Conservation (phyloP, 352 stramenopile genomes). For the Pythium folliculosum region DNA sequence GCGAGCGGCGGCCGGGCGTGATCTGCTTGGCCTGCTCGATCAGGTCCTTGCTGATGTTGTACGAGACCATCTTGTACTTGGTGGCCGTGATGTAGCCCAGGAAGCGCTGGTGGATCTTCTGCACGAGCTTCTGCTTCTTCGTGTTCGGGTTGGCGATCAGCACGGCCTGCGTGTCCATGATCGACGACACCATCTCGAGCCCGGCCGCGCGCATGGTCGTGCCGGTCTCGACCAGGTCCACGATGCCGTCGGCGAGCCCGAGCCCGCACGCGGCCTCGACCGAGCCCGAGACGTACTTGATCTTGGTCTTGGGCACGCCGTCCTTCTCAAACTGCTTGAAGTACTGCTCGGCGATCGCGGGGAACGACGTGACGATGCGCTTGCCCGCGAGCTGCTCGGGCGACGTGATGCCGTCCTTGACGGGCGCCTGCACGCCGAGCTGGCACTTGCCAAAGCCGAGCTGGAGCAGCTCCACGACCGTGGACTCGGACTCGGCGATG, state of each 20-base stretch:
- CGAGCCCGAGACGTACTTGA: slow-evolving; percentile 98
- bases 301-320: slow-evolving; percentile 65
- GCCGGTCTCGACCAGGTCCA: slow-evolving; percentile 98
- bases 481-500: slow-evolving; percentile 90
- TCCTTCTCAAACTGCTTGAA: slow-evolving; percentile 92
- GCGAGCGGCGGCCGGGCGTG: slow-evolving; percentile 93
- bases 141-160: slow-evolving; percentile 90
- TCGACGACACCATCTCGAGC: slow-evolving; percentile 94
- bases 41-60: slow-evolving; percentile 94
- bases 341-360: slow-evolving; percentile 92
- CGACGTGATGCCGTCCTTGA: slow-evolving; percentile 83
- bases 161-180: slow-evolving; percentile 92
- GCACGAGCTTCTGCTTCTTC: slow-evolving; percentile 62
- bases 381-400: slow-evolving; percentile 90
- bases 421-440: slow-evolving; percentile 95
- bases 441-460: slow-evolving; percentile 96
- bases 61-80: slow-evolving; percentile 98
- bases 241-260: slow-evolving; percentile 97
- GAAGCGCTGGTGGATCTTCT: slow-evolving; percentile 93
- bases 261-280: slow-evolving; percentile 97
- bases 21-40: slow-evolving; percentile 88
- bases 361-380: slow-evolving; percentile 98
- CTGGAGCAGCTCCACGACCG: slow-evolving; percentile 92
- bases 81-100: slow-evolving; percentile 96
- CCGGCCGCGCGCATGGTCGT: slow-evolving; percentile 98